phyloP scores from a whole-genome alignment of 1,284 basidiomycete genomes.

The Tilletiopsis washingtonensis region DNA sequence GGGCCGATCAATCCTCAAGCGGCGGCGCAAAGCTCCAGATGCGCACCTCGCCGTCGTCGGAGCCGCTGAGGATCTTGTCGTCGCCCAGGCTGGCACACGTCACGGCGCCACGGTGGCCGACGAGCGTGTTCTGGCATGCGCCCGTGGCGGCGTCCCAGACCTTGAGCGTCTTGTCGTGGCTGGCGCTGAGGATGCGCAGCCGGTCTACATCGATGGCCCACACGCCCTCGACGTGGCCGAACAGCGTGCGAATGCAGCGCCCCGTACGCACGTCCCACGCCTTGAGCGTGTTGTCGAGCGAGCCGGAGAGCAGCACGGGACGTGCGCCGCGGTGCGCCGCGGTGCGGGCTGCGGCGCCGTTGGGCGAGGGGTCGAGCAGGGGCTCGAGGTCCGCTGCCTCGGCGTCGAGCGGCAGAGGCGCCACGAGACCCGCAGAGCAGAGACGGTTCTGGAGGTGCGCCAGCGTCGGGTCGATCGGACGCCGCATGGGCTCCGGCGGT shows the following conservation, averaged over 20 bases:
- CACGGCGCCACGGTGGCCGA: constrained; percentile 88
- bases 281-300: constrained; percentile 91
- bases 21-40: constrained; percentile 39
- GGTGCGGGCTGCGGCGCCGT: not conserved
- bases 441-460: constrained; percentile 33
- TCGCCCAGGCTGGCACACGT: constrained; percentile 84
- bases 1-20: too few relatives aligned
- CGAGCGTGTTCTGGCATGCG: constrained; percentile 76
- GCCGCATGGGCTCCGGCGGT: too few relatives aligned
- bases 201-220: constrained; percentile 92
- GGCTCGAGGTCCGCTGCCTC: constrained; percentile 41
- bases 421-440: constrained; percentile 32
- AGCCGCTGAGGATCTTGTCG: constrained; percentile 90
- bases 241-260: constrained; percentile 71
- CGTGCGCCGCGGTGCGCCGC: constrained; percentile 6
- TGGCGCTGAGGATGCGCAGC: constrained; percentile 79
- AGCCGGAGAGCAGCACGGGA: constrained; percentile 75
- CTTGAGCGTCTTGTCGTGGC: constrained; percentile 79
- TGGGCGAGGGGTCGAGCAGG: not conserved
- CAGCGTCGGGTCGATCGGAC: constrained; percentile 33
- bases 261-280: constrained; percentile 90
- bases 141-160: constrained; percentile 91
- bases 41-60: constrained; percentile 70
- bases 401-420: constrained; percentile 32
- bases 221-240: constrained; percentile 87